Percentiles rank a stretch among this genome's conserved stretches.
phyloP scores from a whole-genome alignment of 192 early-diverging fungal species.

The Entrophospora sp. region DNA sequence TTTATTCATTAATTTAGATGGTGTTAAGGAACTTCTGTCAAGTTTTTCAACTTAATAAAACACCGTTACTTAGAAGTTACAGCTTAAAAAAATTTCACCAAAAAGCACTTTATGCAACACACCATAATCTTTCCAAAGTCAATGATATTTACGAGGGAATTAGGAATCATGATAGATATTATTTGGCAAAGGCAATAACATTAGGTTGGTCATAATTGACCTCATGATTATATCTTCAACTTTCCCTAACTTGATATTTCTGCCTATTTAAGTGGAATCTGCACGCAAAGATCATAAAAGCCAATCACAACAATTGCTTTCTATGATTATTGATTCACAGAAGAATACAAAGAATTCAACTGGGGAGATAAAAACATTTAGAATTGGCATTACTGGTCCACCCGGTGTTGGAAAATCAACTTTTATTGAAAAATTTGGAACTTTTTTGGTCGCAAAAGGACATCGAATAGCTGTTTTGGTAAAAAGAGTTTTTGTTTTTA shows the following conservation, averaged over 20 bases:
- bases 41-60: too few relatives aligned
- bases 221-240: not conserved
- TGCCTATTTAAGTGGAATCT: constrained; percentile 51
- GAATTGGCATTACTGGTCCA: constrained; percentile 71
- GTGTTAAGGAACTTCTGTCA: too few relatives aligned
- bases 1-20: too few relatives aligned
- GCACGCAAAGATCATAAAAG: constrained; percentile 50
- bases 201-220: constrained; percentile 39
- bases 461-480: constrained; percentile 70
- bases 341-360: constrained; percentile 13
- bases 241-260: not conserved
- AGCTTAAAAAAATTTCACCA: too few relatives aligned
- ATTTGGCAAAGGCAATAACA: constrained; percentile 55
- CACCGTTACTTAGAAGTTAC: too few relatives aligned
- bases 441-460: constrained; percentile 55
- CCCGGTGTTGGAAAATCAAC: constrained; percentile 84
- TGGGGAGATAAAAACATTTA: constrained; percentile 39
- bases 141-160: constrained; percentile 29
- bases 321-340: constrained; percentile 38
- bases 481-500: not conserved
- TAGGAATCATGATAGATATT: constrained; percentile 33
- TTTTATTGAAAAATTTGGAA: constrained; percentile 79
- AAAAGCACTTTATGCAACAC: too few relatives aligned
- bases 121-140: too few relatives aligned
- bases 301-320: constrained; percentile 55